A percentile compares a stretch with the other conserved stretches of the same genome.
These are phyloP conservation scores for Neurospora terricola DNA, from an alignment of 495 filamentous ascomycete species.

Conservation along the genomic window DNA sequence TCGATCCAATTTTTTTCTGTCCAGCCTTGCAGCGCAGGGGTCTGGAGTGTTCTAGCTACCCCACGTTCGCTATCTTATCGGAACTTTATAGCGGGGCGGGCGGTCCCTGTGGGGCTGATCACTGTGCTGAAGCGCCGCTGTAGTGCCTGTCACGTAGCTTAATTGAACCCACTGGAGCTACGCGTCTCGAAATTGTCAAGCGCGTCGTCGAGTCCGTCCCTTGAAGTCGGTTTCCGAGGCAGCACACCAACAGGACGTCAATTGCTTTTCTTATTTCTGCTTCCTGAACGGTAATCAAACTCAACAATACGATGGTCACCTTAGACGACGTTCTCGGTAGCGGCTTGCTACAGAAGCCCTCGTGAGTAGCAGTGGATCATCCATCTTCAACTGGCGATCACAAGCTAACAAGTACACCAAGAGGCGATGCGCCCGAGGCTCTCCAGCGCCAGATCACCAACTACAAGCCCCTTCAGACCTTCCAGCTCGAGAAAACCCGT, in stretches of 20 bases:
- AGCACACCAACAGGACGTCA: neutral
- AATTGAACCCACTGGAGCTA: conserved; percentile 6
- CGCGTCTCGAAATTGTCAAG: conserved; percentile 7
- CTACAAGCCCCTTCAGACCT: conserved; percentile 70
- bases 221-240: neutral
- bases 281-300: accelerated
- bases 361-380: conserved; percentile 8
- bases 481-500: conserved; percentile 56
- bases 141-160: neutral
- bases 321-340: conserved; percentile 19
- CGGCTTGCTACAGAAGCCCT: conserved; percentile 22
- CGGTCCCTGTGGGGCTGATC: neutral
- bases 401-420: conserved; percentile 16
- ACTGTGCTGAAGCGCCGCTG: neutral
- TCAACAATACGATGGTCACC: conserved; percentile 16
- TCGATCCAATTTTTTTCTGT: conserved; percentile 17
- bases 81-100: conserved; percentile 11
- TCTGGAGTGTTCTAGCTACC: conserved; percentile 4
- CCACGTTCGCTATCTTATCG: conserved; percentile 27
- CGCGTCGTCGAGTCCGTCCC: conserved; percentile 5
- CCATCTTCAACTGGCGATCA: neutral
- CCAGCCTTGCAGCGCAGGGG: conserved; percentile 11
- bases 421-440: conserved; percentile 25
- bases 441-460: conserved; percentile 42
- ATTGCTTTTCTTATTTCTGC: neutral